These are phyloP conservation scores for Crucibulum laeve DNA, from an alignment of 768 basidiomycete species.

Conservation along the genomic window DNA sequence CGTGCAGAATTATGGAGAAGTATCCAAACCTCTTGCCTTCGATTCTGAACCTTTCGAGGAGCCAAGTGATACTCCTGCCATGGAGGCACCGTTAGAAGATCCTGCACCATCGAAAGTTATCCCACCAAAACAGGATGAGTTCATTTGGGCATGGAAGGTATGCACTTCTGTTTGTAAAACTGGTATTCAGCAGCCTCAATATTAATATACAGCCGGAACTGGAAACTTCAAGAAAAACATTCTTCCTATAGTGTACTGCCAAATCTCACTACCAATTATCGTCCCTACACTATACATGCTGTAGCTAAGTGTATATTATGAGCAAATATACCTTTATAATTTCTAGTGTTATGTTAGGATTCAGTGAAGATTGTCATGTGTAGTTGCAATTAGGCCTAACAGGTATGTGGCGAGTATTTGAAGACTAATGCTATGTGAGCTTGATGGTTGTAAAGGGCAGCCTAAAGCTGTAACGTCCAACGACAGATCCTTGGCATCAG, in stretches of 20 bases:
- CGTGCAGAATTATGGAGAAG: conserved; percentile 64
- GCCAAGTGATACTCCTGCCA: conserved; percentile 21
- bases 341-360: too few species aligned
- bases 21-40: conserved; percentile 51
- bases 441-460: too few species aligned
- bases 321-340: too few species aligned
- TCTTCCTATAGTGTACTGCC: neutral
- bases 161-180: neutral
- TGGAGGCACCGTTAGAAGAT: conserved; percentile 14
- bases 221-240: neutral
- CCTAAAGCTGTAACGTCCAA: too few species aligned
- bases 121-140: conserved; percentile 72
- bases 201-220: neutral
- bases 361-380: too few species aligned
- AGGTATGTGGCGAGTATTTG: too few species aligned
- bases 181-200: neutral
- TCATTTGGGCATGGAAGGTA: conserved; percentile 91
- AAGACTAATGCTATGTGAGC: too few species aligned
- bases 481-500: too few species aligned
- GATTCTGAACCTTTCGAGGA: conserved; percentile 37
- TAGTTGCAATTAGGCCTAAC: too few species aligned
- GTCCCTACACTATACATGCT: too few species aligned
- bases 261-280: conserved; percentile 3
- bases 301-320: too few species aligned
- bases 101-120: conserved; percentile 27